These are phyloP conservation scores for Calycina herbarum DNA, from an alignment of 2,329 filamentous ascomycete genomes.

Conservation along the genomic window DNA sequence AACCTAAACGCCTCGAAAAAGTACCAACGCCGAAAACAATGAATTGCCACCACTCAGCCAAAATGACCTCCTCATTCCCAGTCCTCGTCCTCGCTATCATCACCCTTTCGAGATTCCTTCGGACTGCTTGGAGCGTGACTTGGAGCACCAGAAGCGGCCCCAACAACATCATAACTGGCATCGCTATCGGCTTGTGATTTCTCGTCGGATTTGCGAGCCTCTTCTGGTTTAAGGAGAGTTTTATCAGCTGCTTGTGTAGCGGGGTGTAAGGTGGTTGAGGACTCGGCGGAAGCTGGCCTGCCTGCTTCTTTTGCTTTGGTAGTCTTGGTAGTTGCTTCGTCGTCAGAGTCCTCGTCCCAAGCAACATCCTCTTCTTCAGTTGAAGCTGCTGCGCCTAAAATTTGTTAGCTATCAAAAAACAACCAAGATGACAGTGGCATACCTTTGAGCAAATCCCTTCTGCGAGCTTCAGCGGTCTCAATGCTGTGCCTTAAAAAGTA, in stretches of 20 bases:
- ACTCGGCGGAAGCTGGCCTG: constrained; percentile 50
- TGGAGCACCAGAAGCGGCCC: constrained; percentile 70
- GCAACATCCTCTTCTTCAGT: constrained; percentile 66
- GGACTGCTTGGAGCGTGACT: constrained; percentile 75
- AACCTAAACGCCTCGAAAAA: constrained; percentile 10
- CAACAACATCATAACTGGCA: constrained; percentile 92
- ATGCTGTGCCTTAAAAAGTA: constrained; percentile 93
- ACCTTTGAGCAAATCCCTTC: constrained; percentile 91
- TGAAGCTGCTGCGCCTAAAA: constrained; percentile 55
- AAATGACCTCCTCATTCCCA: constrained; percentile 59
- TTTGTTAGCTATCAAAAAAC: constrained; percentile 25
- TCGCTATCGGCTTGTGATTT: constrained; percentile 92
- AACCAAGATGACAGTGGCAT: constrained; percentile 37
- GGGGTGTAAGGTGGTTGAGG: constrained; percentile 62
- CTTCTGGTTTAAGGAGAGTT: constrained; percentile 56
- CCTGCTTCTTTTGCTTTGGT: constrained; percentile 43
- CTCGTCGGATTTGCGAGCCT: constrained; percentile 76
- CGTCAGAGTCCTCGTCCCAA: constrained; percentile 68
- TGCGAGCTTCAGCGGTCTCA: constrained; percentile 85
- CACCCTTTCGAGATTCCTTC: constrained; percentile 54
- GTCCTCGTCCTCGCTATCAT: constrained; percentile 71
- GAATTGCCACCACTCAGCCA: constrained; percentile 8
- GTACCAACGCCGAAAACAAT: constrained; percentile 5
- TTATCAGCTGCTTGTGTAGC: constrained; percentile 40
- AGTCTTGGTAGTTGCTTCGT: constrained; percentile 51